phyloP scores from a whole-genome alignment of 805 yeast genomes.

The Henningerozyma blattae region DNA sequence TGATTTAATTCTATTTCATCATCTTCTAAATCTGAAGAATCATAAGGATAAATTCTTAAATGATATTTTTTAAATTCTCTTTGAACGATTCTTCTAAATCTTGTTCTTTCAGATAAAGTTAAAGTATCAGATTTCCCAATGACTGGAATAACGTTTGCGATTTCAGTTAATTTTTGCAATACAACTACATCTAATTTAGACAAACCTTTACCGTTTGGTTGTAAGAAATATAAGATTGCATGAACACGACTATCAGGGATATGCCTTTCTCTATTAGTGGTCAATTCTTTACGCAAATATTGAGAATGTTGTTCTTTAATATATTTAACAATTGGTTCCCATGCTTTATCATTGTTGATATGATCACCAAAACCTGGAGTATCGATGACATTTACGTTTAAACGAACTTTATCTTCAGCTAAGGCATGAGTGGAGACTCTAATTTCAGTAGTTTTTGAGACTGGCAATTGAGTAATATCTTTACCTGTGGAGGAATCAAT shows the following conservation, averaged over 20 bases:
- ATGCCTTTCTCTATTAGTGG: constrained; percentile 79
- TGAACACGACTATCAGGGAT: constrained; percentile 87
- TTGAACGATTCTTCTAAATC: constrained; percentile 67
- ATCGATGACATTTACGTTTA: constrained; percentile 81
- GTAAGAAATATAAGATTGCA: constrained; percentile 81
- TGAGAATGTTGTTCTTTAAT: constrained; percentile 91
- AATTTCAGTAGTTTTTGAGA: constrained; percentile 80
- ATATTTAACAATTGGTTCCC: constrained; percentile 93
- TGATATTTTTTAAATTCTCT: constrained; percentile 62
- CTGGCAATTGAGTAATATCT: constrained; percentile 51
- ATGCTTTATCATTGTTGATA: constrained; percentile 85
- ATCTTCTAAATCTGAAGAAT: constrained; percentile 51
- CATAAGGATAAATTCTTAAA: constrained; percentile 77
- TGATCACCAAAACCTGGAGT: constrained; percentile 99
- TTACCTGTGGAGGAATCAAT: constrained; percentile 60
- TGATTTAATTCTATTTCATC: constrained; percentile 65
- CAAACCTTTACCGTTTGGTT: constrained; percentile 82
- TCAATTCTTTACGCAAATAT: constrained; percentile 84
- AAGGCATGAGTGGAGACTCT: constrained; percentile 57
- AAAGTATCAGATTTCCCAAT: constrained; percentile 89
- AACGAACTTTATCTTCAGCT: constrained; percentile 75
- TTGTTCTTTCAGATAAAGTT: constrained; percentile 72
- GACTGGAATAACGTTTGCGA: constrained; percentile 88
- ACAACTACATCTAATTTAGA: constrained; percentile 74
- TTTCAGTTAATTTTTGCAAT: constrained; percentile 72